Conservation (phyloP, 805 yeast genomes). For the Saturnispora galanensis region DNA sequence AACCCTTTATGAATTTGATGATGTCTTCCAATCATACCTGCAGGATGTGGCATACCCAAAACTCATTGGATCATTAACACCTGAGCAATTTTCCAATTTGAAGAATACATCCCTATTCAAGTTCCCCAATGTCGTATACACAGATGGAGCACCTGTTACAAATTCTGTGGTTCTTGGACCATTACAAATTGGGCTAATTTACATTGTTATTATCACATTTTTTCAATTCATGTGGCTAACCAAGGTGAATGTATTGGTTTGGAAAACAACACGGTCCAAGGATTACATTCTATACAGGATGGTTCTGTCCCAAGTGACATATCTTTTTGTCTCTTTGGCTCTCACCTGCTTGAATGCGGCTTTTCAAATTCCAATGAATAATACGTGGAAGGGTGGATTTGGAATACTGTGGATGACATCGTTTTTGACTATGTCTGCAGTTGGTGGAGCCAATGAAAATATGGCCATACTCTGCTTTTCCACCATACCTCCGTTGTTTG, state of each 20-base stretch:
- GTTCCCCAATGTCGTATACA: slow-evolving; percentile 15
- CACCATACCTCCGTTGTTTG: slow-evolving; percentile 52
- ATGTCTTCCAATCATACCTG: slow-evolving; percentile 16
- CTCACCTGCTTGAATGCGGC: slow-evolving; percentile 57
- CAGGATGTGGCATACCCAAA: slow-evolving; percentile 17
- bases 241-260: slow-evolving; percentile 42
- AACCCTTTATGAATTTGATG: slow-evolving; percentile 30
- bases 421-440: slow-evolving; percentile 61
- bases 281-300: slow-evolving; percentile 47
- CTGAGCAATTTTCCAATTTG: slow-evolving; percentile 18
- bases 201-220: slow-evolving; percentile 59
- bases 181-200: slow-evolving; percentile 65
- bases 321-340: slow-evolving; percentile 47
- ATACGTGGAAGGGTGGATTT: slow-evolving; percentile 55
- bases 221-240: slow-evolving; percentile 57
- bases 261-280: slow-evolving; percentile 31
- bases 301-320: slow-evolving; percentile 39
- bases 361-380: slow-evolving; percentile 51
- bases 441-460: slow-evolving; percentile 68
- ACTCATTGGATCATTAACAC: slow-evolving; percentile 22
- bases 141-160: slow-evolving; percentile 18
- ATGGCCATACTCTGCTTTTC: slow-evolving; percentile 43
- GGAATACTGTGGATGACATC: slow-evolving; percentile 64
- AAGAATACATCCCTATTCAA: slow-evolving; percentile 15
- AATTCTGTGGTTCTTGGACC: slow-evolving; percentile 52